Conservation (phyloP, 2,329 filamentous ascomycete species). For the Sporothrix curviconia region DNA sequence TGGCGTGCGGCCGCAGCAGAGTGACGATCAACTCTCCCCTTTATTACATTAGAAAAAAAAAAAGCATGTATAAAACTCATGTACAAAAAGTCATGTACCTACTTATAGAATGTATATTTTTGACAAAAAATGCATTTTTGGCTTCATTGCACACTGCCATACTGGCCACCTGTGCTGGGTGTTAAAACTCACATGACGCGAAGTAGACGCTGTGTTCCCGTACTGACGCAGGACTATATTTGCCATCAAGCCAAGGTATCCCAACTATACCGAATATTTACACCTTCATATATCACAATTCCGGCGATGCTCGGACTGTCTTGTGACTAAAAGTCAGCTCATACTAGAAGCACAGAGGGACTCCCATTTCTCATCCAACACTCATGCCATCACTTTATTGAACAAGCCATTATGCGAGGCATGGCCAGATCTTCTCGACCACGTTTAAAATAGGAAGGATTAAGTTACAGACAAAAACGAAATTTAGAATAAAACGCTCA, state of each 20-base stretch:
- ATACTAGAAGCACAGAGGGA: neutral
- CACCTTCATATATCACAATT: neutral
- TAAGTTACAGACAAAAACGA: too few species aligned
- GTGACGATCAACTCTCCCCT: constrained; percentile 5
- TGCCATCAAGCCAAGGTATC: neutral
- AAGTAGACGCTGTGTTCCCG: neutral
- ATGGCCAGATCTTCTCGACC: too few species aligned
- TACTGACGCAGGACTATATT: neutral
- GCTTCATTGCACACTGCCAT: too few species aligned
- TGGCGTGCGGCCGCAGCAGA: neutral
- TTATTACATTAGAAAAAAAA: constrained; percentile 7
- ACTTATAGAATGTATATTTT: neutral
- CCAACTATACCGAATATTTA: neutral
- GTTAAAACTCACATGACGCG: constrained; percentile 1
- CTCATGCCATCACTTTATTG: too few species aligned
- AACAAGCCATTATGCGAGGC: too few species aligned
- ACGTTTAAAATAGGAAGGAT: too few species aligned
- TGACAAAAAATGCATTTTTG: neutral
- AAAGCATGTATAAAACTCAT: neutral
- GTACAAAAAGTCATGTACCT: neutral
- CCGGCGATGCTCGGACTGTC: neutral
- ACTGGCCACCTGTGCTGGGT: too few species aligned
- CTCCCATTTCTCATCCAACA: too few species aligned
- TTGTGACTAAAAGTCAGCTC: neutral
- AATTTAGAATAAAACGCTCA: too few species aligned